These are phyloP conservation scores for Salix koriyanagi DNA, from an alignment of 345 rosid genomes.

Conservation along the genomic window DNA sequence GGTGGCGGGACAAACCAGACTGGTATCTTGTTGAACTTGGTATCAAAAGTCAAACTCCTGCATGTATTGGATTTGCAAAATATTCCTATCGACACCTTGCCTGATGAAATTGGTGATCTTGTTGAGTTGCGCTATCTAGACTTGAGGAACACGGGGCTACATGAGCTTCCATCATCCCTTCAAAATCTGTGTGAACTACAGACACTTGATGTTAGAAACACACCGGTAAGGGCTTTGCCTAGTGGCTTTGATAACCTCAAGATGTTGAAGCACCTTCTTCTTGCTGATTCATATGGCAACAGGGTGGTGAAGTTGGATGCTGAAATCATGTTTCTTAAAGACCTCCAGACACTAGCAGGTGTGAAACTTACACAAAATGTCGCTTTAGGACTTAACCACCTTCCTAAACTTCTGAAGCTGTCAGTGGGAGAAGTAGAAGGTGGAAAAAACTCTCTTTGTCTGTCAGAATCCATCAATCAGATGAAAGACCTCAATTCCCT, in stretches of 20 bases:
- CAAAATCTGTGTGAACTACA: not conserved
- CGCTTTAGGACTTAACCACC: not conserved
- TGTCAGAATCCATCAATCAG: not conserved
- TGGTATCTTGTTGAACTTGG: not conserved
- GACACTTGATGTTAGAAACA: not conserved
- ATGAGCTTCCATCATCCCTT: not conserved
- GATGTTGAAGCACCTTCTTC: not conserved
- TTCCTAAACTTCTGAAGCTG: not conserved
- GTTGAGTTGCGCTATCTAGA: not conserved
- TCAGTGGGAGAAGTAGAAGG: not conserved
- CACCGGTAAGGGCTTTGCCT: not conserved
- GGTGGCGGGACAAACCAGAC: not conserved
- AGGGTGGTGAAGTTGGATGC: conserved; percentile 1
- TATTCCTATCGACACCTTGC: not conserved
- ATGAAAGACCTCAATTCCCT: not conserved
- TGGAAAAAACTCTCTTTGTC: not conserved
- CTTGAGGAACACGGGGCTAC: not conserved
- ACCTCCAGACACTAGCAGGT: not conserved
- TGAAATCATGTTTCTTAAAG: not conserved
- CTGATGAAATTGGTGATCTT: not conserved
- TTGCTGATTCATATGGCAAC: not conserved
- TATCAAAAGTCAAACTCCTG: not conserved
- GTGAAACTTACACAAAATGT: not conserved
- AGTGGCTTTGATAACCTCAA: not conserved
- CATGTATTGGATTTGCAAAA: not conserved